Conservation (phyloP, 1,284 basidiomycete species). For the Ceratobasidium sp. region DNA sequence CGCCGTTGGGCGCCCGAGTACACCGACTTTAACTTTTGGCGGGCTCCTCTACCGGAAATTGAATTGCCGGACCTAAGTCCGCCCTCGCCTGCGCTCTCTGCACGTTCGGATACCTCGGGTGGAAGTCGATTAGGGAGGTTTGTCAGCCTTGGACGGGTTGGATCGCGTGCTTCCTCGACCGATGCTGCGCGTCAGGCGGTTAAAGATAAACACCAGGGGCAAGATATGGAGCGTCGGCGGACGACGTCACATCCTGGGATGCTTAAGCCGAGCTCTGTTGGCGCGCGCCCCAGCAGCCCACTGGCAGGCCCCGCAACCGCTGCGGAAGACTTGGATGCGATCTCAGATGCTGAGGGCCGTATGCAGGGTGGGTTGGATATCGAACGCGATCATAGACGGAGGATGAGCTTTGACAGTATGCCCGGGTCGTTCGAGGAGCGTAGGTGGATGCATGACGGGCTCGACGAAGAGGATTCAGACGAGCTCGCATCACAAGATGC, state of each 20-base stretch:
- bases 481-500: constrained; percentile 51
- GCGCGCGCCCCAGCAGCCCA: constrained; percentile 24
- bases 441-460: constrained; percentile 56
- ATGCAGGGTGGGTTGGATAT: constrained; percentile 57
- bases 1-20: constrained; percentile 89
- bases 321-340: constrained; percentile 52
- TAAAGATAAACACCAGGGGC: constrained; percentile 18
- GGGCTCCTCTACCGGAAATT: constrained; percentile 81
- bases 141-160: constrained; percentile 53
- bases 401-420: constrained; percentile 74
- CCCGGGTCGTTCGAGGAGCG: constrained; percentile 75
- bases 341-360: constrained; percentile 56
- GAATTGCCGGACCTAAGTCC: constrained; percentile 91
- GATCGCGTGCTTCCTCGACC: constrained; percentile 48
- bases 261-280: constrained; percentile 20
- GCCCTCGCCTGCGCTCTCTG: constrained; percentile 92
- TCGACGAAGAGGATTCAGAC: constrained; percentile 54
- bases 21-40: constrained; percentile 99
- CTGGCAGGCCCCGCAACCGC: constrained; percentile 55
- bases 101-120: constrained; percentile 86
- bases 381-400: constrained; percentile 64
- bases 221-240: constrained; percentile 50
- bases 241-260: constrained; percentile 45
- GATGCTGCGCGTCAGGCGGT: constrained; percentile 48
- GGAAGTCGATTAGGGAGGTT: constrained; percentile 80